phyloP scores from a whole-genome alignment of 2,329 filamentous ascomycete genomes.

The Fusarium buxicola region DNA sequence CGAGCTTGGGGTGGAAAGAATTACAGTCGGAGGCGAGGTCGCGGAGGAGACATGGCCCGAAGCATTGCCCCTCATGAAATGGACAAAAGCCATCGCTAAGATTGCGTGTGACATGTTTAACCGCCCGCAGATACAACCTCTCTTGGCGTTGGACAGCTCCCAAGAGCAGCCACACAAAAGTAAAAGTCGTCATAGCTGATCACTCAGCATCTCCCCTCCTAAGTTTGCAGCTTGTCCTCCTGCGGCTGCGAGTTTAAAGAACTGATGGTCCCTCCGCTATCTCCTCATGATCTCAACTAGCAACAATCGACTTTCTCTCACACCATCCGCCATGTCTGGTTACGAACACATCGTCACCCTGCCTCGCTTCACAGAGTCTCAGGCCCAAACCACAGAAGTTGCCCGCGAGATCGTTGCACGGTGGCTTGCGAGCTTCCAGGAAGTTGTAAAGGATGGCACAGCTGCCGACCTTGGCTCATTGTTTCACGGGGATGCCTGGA shows the following conservation, averaged over 20 bases:
- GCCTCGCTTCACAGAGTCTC: slow-evolving; percentile 2
- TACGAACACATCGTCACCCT: slow-evolving; percentile 7
- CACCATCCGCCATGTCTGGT: background rate
- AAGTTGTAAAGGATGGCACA: background rate
- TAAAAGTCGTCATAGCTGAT: background rate
- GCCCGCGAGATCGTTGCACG: background rate
- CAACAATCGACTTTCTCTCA: background rate
- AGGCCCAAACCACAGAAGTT: slow-evolving; percentile 5
- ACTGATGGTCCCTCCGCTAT: background rate
- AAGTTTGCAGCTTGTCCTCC: background rate
- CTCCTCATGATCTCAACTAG: background rate
- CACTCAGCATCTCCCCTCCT: slow-evolving; percentile 1
- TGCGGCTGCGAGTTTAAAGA: background rate
- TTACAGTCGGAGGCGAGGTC: background rate
- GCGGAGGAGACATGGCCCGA: slow-evolving; percentile 2
- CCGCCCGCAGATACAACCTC: background rate
- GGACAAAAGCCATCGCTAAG: background rate
- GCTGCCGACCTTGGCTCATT: background rate
- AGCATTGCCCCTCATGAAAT: background rate
- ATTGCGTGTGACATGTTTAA: background rate
- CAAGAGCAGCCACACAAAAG: background rate
- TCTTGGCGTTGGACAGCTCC: background rate
- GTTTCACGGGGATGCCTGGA: slow-evolving; percentile 45
- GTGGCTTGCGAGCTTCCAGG: slow-evolving; percentile 4
- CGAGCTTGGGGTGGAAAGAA: too few relatives aligned